Evolutionary conservation across 352 stramenopile species (phyloP).

Genomic region (Elongisporangium prolatum): DNA sequence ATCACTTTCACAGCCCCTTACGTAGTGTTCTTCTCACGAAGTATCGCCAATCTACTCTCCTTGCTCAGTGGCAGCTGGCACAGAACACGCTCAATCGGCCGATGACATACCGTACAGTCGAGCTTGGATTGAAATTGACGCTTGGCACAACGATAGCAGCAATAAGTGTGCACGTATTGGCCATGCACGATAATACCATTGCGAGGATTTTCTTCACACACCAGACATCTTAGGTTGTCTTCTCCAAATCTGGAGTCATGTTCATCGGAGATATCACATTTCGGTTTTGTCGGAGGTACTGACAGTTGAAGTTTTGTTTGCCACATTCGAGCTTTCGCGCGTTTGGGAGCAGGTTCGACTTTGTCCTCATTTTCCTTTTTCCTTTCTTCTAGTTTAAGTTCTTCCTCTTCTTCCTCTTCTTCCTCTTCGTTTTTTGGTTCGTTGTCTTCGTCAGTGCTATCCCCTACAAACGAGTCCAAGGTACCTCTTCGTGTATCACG

Average conservation of each 20-base stretch:
- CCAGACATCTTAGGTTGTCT: slow-evolving; percentile 64
- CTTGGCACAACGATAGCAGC: slow-evolving; percentile 77
- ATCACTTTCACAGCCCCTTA: no score
- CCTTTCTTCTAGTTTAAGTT: slow-evolving; percentile 6
- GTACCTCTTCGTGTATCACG: slow-evolving; percentile 33
- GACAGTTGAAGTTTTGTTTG: not conserved
- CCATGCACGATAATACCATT: slow-evolving; percentile 69
- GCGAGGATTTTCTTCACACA: slow-evolving; percentile 54
- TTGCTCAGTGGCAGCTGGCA: slow-evolving; percentile 66
- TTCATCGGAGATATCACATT: slow-evolving; percentile 8
- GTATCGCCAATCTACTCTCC: slow-evolving; percentile 37
- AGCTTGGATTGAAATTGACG: slow-evolving; percentile 39
- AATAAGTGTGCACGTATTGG: slow-evolving; percentile 80
- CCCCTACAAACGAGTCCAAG: slow-evolving; percentile 54
- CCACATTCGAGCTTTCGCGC: not conserved
- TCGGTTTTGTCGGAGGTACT: slow-evolving; percentile 6
- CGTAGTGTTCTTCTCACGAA: slow-evolving; percentile 6
- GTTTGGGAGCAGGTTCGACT: slow-evolving; percentile 3
- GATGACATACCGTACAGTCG: slow-evolving; percentile 70
- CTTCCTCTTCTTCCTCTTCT: slow-evolving; percentile 17
- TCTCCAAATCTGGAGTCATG: slow-evolving; percentile 22
- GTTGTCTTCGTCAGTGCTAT: slow-evolving; percentile 48
- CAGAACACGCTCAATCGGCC: slow-evolving; percentile 74
- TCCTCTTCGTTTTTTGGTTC: slow-evolving; percentile 33
- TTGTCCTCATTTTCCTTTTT: slow-evolving; percentile 26